phyloP scores from a whole-genome alignment of 257 asterid genomes.

The Apocynum venetum region DNA sequence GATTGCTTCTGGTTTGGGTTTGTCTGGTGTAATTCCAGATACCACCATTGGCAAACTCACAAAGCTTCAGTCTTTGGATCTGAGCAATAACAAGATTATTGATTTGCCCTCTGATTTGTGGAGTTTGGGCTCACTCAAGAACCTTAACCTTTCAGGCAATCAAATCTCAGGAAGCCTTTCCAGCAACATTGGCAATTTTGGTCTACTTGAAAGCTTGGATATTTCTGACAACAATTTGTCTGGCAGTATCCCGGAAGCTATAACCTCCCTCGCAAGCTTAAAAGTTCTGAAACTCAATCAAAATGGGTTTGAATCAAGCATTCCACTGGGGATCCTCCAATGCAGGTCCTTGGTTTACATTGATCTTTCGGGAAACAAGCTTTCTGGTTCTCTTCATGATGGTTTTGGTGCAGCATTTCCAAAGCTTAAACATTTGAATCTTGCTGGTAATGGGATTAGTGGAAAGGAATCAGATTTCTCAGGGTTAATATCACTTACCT shows the following conservation, averaged over 20 bases:
- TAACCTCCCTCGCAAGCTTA: constrained; percentile 58
- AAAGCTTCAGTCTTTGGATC: constrained; percentile 68
- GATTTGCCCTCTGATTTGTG: constrained; percentile 82
- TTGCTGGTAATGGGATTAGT: constrained; percentile 51
- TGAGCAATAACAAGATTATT: constrained; percentile 71
- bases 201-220: constrained; percentile 62
- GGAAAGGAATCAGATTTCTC: constrained; percentile 67
- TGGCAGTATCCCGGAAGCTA: constrained; percentile 72
- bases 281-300: constrained; percentile 51
- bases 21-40: constrained; percentile 81
- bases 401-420: constrained; percentile 68
- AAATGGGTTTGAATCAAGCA: constrained; percentile 50
- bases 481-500: constrained; percentile 40
- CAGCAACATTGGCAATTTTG: constrained; percentile 79
- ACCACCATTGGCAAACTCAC: constrained; percentile 73
- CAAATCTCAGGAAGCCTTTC: constrained; percentile 49
- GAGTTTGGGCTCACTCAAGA: constrained; percentile 71
- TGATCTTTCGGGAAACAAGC: constrained; percentile 65
- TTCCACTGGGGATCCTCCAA: constrained; percentile 57
- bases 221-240: constrained; percentile 72
- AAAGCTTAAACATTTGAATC: constrained; percentile 49
- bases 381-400: constrained; percentile 51
- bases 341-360: constrained; percentile 53
- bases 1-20: constrained; percentile 52
- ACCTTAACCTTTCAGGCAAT: constrained; percentile 70